These are phyloP conservation scores for Lactifluus piperatus DNA, from an alignment of 768 basidiomycete genomes.

Conservation along the genomic window DNA sequence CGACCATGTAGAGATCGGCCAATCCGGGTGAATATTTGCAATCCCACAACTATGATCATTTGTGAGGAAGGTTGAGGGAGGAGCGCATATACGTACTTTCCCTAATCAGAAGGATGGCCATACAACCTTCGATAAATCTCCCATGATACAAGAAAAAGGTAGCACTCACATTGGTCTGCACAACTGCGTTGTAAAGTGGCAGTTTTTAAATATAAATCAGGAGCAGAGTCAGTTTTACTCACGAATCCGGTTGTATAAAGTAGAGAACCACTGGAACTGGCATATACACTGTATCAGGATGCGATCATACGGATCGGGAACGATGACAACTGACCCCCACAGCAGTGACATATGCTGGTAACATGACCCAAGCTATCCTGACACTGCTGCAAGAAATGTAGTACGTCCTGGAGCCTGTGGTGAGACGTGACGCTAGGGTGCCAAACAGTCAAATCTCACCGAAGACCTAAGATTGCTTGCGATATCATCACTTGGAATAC, in stretches of 20 bases:
- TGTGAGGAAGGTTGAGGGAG: background rate
- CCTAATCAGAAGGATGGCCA: slow-evolving; percentile 22
- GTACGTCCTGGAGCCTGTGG: slow-evolving; percentile 36
- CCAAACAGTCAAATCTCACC: background rate
- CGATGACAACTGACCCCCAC: slow-evolving; percentile 33
- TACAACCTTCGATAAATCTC: background rate
- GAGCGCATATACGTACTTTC: slow-evolving; percentile 26
- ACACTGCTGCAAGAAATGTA: slow-evolving; percentile 44
- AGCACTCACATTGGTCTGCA: background rate
- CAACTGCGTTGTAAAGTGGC: slow-evolving; percentile 8
- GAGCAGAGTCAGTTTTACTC: slow-evolving; percentile 22
- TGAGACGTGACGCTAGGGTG: slow-evolving; percentile 37
- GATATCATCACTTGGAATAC: slow-evolving; percentile 36
- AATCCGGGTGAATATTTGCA: slow-evolving; percentile 22
- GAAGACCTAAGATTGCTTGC: background rate
- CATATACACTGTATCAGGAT: background rate
- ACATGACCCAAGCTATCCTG: slow-evolving; percentile 34
- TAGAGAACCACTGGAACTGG: slow-evolving; percentile 49
- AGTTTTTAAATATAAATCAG: background rate
- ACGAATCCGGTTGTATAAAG: slow-evolving; percentile 43
- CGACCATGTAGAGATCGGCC: slow-evolving; percentile 39
- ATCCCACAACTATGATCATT: slow-evolving; percentile 37
- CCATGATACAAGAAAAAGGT: background rate
- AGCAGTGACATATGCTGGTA: slow-evolving; percentile 32
- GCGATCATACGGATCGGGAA: slow-evolving; percentile 18